Base-by-base conservation (phyloP, 1,284 basidiomycete genomes). In the Cryptococcus floricola region DNA sequence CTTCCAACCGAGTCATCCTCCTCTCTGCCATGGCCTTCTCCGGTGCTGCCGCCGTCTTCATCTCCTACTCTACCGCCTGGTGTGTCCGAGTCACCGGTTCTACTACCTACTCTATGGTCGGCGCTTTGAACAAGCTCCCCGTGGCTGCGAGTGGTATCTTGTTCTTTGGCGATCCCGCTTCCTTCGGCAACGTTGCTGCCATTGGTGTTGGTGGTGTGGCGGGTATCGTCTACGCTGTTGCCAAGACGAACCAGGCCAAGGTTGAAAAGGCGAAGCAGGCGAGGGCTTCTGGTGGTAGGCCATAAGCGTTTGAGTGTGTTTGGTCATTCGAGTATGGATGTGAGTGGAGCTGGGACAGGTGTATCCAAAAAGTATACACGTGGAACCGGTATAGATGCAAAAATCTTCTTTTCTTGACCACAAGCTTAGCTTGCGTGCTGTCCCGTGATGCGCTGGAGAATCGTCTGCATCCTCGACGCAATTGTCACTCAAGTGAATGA, bases 71-170 rank as follows among this genome's bases (percentile, higher is more conserved):
- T 4, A 98, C 96, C 13, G 96, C 96, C 9, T 98, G 96, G 96
- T 98, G 96, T 76, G 87, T 99, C 44, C 87, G 96, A 48, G 18
- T 39, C 48, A 39, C 37, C 19, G 93, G 90, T 62, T 97, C 93
- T 63, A 98, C 96, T 39, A 99, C 96, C 8, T 99, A 98, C 78
- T 93, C 89, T 86, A 99, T 99, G 96, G 94, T 98, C 52, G 96
- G 96, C 5, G 96, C 96, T 0, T 78, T 99, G 65, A 99, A 99
- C 81, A 99, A 99, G 80, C 82, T 98, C 7, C 96, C 96, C 19
- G 90, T 99, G 39, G 96, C 96, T 7, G 92, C 91, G 19, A 93
- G 90, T 38, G 93, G 93, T 12, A 91, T 98, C 87, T 76, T 97
- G 57, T 95, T 96, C 80, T 95, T 96, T 73, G 91, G 91, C 46